These are phyloP conservation scores for Starmerella bacillaris DNA, from an alignment of 805 yeast species.

Conservation along the genomic window DNA sequence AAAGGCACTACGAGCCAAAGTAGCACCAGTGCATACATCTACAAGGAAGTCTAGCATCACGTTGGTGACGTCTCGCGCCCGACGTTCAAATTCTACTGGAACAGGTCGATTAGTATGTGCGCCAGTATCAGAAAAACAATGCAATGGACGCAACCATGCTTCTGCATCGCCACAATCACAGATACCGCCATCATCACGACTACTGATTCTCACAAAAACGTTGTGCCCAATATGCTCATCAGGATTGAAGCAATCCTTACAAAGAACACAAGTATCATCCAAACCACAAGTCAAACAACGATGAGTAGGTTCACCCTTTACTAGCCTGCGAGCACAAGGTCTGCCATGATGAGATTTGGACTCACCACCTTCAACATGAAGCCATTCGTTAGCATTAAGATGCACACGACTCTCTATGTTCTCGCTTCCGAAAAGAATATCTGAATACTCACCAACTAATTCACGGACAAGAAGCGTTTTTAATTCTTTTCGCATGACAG, in stretches of 20 bases:
- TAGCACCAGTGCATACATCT: slow-evolving; percentile 18
- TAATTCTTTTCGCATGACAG: slow-evolving; percentile 18
- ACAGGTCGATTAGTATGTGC: slow-evolving; percentile 21
- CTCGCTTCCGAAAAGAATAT: slow-evolving; percentile 8
- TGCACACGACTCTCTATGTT: slow-evolving; percentile 3
- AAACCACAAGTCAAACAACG: slow-evolving; percentile 57
- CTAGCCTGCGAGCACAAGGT: slow-evolving; percentile 57
- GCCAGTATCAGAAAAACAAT: slow-evolving; percentile 30
- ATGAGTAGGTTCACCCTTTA: slow-evolving; percentile 66
- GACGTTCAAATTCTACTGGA: slow-evolving; percentile 39
- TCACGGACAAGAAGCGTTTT: slow-evolving; percentile 30
- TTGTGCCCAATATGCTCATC: slow-evolving; percentile 57
- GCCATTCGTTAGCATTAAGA: slow-evolving; percentile 14
- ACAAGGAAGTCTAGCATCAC: slow-evolving; percentile 20
- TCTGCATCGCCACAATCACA: slow-evolving; percentile 85
- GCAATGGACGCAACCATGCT: slow-evolving; percentile 45
- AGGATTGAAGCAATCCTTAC: slow-evolving; percentile 56
- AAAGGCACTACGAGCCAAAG: slow-evolving; percentile 15
- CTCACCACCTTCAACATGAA: slow-evolving; percentile 5
- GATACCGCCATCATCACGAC: slow-evolving; percentile 51
- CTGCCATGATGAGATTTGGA: slow-evolving; percentile 36
- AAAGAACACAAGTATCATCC: slow-evolving; percentile 72
- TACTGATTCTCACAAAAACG: slow-evolving; percentile 42
- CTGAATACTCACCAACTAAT: slow-evolving; percentile 23
- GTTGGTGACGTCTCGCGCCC: slow-evolving; percentile 20